These are phyloP conservation scores for Apiospora koreana DNA, from an alignment of 2,329 filamentous ascomycete species.

Conservation along the genomic window DNA sequence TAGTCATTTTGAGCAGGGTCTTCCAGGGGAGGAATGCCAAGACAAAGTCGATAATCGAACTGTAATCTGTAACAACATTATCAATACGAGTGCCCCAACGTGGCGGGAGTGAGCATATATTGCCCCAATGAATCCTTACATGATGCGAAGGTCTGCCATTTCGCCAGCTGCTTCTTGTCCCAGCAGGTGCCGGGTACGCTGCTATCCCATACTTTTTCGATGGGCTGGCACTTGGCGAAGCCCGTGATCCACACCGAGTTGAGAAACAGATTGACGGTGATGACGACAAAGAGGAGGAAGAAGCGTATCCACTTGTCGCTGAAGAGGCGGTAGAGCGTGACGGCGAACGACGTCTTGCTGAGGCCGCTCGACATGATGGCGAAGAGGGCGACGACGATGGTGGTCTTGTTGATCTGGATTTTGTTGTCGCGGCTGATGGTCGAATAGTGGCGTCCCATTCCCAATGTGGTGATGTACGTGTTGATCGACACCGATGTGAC, in stretches of 20 bases:
- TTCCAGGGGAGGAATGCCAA: constrained; percentile 36
- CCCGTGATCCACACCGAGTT: constrained; percentile 36
- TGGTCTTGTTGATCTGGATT: neutral
- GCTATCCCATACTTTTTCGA: constrained; percentile 28
- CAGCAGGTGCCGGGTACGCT: constrained; percentile 32
- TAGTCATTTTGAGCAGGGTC: constrained; percentile 34
- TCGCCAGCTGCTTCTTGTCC: constrained; percentile 26
- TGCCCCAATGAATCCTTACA: constrained; percentile 23
- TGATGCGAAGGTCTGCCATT: constrained; percentile 33
- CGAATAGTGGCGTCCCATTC: constrained; percentile 23
- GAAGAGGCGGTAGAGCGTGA: constrained; percentile 24
- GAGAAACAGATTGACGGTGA: constrained; percentile 23
- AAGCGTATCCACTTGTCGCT: constrained; percentile 24
- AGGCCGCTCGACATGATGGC: constrained; percentile 22
- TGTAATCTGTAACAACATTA: constrained; percentile 30
- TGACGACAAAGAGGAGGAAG: constrained; percentile 30
- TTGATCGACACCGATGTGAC: constrained; percentile 32
- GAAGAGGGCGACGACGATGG: constrained; percentile 24
- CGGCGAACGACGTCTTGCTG: constrained; percentile 25
- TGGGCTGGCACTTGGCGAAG: constrained; percentile 33
- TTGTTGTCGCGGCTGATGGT: constrained; percentile 19
- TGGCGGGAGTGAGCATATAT: too few relatives aligned
- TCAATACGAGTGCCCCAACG: neutral
- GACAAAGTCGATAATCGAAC: constrained; percentile 35
- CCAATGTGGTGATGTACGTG: constrained; percentile 32